Conservation (phyloP, 202 grass and related monocot genomes). For the Schoenoplectus triqueter region DNA sequence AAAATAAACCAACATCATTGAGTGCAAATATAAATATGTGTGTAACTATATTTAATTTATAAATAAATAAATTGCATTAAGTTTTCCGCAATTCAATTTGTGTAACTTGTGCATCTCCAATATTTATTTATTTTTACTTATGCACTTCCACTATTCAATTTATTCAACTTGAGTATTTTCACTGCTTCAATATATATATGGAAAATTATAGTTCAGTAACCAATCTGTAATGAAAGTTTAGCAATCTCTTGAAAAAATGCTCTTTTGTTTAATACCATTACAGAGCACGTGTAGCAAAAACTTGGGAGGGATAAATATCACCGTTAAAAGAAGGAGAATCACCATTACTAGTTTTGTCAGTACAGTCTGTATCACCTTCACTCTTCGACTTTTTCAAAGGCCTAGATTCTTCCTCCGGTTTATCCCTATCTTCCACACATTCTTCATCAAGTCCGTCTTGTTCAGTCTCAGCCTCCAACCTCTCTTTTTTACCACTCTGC, state of each 20-base stretch:
- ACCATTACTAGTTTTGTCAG: conserved; percentile 54
- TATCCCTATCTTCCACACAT: conserved; percentile 53
- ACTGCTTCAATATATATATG: conserved; percentile 1
- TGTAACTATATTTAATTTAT: background rate
- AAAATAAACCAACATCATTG: background rate
- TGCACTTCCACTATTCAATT: background rate
- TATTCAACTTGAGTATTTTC: background rate
- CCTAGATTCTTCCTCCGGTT: conserved; percentile 53
- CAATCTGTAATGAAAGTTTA: background rate
- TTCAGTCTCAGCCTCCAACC: conserved; percentile 32
- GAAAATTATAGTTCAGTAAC: background rate
- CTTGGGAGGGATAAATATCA: background rate
- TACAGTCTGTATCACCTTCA: conserved; percentile 52
- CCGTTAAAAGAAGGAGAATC: background rate
- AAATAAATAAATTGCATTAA: too few relatives aligned
- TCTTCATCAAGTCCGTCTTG: conserved; percentile 39
- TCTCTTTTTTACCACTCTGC: conserved; percentile 34
- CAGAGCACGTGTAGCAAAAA: background rate
- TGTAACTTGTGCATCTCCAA: too few relatives aligned
- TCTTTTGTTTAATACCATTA: background rate
- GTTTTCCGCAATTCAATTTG: too few relatives aligned
- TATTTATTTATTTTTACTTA: background rate
- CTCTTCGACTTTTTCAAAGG: conserved; percentile 77
- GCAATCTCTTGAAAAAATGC: background rate
- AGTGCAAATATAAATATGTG: background rate